phyloP scores from a whole-genome alignment of 148 eudicot species.

The Cornus kousa region DNA sequence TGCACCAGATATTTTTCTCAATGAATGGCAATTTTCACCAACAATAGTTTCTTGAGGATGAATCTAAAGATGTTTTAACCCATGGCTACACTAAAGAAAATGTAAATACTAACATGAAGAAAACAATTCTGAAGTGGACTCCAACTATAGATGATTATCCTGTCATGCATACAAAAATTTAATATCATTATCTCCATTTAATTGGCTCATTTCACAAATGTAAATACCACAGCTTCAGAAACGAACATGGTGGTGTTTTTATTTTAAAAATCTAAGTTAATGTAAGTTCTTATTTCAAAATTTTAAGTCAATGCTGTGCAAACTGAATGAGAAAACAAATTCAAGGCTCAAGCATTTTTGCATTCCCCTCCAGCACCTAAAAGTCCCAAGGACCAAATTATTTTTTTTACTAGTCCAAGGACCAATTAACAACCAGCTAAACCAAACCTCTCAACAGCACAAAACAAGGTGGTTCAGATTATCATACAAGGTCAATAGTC shows the following conservation, averaged over 20 bases:
- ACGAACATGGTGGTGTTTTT: not conserved
- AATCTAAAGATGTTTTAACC: not conserved
- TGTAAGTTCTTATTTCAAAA: not conserved
- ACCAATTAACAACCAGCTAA: not conserved
- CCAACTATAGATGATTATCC: not conserved
- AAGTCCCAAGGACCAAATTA: not conserved
- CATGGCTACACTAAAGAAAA: not conserved
- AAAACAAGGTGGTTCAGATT: not conserved
- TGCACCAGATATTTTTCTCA: not conserved
- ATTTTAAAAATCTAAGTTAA: not conserved
- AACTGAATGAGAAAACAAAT: not conserved
- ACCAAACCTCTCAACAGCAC: not conserved
- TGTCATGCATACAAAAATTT: no score
- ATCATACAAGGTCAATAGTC: not conserved
- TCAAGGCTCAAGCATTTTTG: not conserved
- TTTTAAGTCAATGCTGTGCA: not conserved
- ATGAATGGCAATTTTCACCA: not conserved
- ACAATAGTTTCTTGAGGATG: not conserved
- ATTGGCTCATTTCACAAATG: not conserved
- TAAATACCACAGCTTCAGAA: not conserved
- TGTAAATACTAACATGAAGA: not conserved
- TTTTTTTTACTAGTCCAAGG: not conserved
- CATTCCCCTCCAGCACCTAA: not conserved
- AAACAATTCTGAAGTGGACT: not conserved
- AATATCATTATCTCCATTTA: not conserved